phyloP scores from a whole-genome alignment of 345 rosid species.

The Acer yangbiense region DNA sequence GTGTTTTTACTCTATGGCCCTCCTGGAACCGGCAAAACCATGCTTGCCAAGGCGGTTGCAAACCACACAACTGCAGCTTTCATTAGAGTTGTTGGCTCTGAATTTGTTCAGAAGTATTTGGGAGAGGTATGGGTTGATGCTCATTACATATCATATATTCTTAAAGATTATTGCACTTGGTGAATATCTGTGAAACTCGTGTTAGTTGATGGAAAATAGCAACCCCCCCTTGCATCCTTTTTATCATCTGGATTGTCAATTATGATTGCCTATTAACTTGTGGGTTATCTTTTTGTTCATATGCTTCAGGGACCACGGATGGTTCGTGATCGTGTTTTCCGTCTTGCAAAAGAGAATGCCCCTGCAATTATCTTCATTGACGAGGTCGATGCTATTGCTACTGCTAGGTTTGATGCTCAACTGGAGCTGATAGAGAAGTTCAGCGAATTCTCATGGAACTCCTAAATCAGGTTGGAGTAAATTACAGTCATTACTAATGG shows the following conservation, averaged over 20 bases:
- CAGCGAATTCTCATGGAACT: constrained; percentile 97
- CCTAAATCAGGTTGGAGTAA: constrained; percentile 70
- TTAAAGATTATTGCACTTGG: not conserved
- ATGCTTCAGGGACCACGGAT: constrained; percentile 89
- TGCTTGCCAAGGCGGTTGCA: constrained; percentile 99
- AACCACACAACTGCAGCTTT: constrained; percentile 97
- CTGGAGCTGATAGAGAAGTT: constrained; percentile 99
- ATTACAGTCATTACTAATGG: not conserved
- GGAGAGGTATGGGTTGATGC: constrained; percentile 68
- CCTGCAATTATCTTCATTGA: constrained; percentile 98
- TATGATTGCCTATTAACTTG: constrained; percentile 1
- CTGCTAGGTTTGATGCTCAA: constrained; percentile 99
- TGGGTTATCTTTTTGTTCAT: constrained; percentile 8
- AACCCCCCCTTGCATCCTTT: not conserved
- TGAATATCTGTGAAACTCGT: not conserved
- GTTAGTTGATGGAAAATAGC: not conserved
- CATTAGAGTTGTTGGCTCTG: constrained; percentile 98
- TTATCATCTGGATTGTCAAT: not conserved
- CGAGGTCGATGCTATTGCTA: constrained; percentile 98
- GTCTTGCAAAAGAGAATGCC: constrained; percentile 98
- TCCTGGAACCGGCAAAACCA: constrained; percentile 98
- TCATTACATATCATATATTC: not conserved
- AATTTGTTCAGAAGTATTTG: constrained; percentile 95
- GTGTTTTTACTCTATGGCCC: constrained; percentile 97
- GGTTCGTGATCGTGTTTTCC: constrained; percentile 99